Evolutionary conservation across 805 yeast species (phyloP).

Genomic region (Lipomyces orientalis): DNA sequence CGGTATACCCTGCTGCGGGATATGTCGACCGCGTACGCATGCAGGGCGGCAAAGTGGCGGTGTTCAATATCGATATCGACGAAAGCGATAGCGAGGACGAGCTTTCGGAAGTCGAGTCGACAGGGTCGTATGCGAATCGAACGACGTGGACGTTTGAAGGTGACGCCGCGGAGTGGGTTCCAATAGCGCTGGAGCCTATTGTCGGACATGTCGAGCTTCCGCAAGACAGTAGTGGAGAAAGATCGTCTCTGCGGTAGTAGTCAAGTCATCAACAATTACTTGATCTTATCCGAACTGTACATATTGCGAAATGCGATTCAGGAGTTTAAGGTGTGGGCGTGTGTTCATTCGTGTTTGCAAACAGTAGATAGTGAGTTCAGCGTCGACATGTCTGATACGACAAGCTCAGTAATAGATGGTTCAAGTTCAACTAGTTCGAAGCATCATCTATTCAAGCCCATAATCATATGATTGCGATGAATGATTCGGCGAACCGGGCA

Average conservation of each 20-base stretch:
- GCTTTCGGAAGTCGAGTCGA: not conserved
- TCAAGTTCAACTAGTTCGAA: not conserved
- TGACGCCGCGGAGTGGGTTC: constrained; percentile 75
- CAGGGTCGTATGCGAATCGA: not conserved
- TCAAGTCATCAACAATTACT: not conserved
- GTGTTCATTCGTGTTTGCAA: not conserved
- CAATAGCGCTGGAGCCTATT: constrained; percentile 63
- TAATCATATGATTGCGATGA: too few relatives aligned
- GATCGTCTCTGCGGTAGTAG: not conserved
- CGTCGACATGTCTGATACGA: not conserved
- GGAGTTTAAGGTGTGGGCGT: not conserved
- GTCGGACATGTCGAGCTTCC: constrained; percentile 38
- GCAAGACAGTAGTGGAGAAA: not conserved
- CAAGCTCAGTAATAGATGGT: not conserved
- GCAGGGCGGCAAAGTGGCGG: constrained; percentile 82
- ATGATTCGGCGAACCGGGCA: too few relatives aligned
- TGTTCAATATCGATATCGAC: constrained; percentile 70
- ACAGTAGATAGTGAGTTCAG: not conserved
- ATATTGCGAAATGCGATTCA: not conserved
- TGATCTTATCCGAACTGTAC: not conserved
- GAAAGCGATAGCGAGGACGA: constrained; percentile 12
- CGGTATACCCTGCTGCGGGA: constrained; percentile 91
- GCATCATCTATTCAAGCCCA: too few relatives aligned
- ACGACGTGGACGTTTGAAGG: constrained; percentile 50
- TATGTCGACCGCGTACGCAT: constrained; percentile 76